Evolutionary conservation across 768 basidiomycete species (phyloP).

Genomic region (Neoboletus magnificus): DNA sequence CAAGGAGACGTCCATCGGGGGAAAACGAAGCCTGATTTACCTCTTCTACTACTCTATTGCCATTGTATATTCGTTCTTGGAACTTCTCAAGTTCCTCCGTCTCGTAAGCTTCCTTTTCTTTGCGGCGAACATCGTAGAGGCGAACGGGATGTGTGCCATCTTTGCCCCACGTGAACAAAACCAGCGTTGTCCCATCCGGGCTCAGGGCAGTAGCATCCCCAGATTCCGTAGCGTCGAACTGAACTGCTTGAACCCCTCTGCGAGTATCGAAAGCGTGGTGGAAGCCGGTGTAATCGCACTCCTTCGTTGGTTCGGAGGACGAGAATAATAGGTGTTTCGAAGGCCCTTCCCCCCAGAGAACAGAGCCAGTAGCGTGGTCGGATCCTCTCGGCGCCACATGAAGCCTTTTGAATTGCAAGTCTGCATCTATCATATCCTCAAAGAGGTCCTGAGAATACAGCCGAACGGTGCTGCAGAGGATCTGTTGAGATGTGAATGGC

Average conservation of each 20-base stretch:
- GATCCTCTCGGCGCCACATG: constrained; percentile 13
- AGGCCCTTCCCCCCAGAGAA: constrained; percentile 48
- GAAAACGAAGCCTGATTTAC: constrained; percentile 53
- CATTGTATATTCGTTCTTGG: background rate
- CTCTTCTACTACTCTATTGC: constrained; percentile 31
- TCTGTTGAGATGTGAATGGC: background rate
- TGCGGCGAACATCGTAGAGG: constrained; percentile 50
- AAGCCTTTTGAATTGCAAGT: constrained; percentile 16
- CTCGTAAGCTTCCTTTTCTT: constrained; percentile 25
- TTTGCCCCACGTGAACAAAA: constrained; percentile 30
- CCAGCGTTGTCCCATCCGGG: constrained; percentile 38
- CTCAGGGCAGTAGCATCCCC: constrained; percentile 53
- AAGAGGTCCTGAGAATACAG: constrained; percentile 25
- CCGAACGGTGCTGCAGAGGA: constrained; percentile 19
- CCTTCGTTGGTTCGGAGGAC: constrained; percentile 47
- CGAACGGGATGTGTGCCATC: constrained; percentile 37
- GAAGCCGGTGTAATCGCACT: constrained; percentile 32
- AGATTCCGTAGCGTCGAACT: constrained; percentile 45
- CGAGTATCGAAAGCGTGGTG: constrained; percentile 52
- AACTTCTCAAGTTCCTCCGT: constrained; percentile 38
- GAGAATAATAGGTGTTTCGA: constrained; percentile 47
- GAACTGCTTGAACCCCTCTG: constrained; percentile 21
- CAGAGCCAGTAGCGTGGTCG: constrained; percentile 40
- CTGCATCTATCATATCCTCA: constrained; percentile 11
- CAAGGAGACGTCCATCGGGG: constrained; percentile 58